These are phyloP conservation scores for Gymnopilus dilepis DNA, from an alignment of 768 basidiomycete species.

Conservation along the genomic window DNA sequence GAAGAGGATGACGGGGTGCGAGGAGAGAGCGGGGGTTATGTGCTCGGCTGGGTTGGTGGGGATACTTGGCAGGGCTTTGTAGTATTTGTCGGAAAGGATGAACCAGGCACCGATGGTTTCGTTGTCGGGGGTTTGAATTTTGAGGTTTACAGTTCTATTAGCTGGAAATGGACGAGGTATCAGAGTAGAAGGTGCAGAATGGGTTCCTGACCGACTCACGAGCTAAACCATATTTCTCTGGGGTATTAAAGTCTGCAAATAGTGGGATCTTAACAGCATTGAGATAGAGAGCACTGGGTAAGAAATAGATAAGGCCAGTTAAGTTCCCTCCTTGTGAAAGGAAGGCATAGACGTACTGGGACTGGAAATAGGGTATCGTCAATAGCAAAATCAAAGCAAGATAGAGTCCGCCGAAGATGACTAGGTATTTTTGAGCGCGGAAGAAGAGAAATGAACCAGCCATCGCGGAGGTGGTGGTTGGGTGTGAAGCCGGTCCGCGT, in stretches of 20 bases:
- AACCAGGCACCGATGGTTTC: constrained; percentile 88
- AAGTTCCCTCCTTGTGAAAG: neutral
- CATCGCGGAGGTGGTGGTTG: constrained; percentile 11
- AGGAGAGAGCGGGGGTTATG: constrained; percentile 57
- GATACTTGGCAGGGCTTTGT: constrained; percentile 52
- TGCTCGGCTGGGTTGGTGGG: constrained; percentile 43
- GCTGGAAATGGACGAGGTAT: constrained; percentile 44
- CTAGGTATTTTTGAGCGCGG: constrained; percentile 34
- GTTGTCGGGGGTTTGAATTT: constrained; percentile 77
- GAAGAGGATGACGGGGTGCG: constrained; percentile 83
- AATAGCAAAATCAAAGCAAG: constrained; percentile 55
- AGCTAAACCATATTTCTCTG: constrained; percentile 82
- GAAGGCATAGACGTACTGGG: constrained; percentile 55
- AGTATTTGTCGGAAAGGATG: constrained; percentile 69
- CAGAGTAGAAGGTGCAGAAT: neutral
- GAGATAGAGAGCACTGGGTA: constrained; percentile 55
- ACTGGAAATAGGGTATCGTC: constrained; percentile 68
- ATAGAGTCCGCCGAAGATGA: constrained; percentile 59
- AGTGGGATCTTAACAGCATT: constrained; percentile 70
- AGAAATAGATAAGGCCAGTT: constrained; percentile 1
- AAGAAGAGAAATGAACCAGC: constrained; percentile 25
- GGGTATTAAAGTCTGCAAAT: constrained; percentile 64
- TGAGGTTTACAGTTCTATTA: constrained; percentile 76
- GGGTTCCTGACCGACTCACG: constrained; percentile 54
- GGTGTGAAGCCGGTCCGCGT: constrained; percentile 6